These are phyloP conservation scores for Aureobasidium sp. DNA, from an alignment of 2,329 filamentous ascomycete genomes.

Conservation along the genomic window DNA sequence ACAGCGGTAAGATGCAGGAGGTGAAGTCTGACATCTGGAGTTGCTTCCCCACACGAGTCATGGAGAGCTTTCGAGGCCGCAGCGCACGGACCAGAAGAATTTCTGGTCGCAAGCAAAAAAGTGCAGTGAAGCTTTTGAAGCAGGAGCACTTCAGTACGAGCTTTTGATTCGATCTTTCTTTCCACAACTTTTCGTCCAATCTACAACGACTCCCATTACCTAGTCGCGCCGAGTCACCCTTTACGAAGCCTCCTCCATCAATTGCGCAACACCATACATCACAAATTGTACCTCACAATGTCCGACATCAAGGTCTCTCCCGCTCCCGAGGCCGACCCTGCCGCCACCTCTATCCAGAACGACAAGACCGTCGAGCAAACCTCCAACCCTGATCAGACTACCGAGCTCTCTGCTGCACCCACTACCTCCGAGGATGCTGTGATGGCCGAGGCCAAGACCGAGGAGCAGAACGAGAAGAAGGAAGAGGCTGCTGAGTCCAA, in stretches of 20 bases:
- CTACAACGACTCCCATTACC: background rate
- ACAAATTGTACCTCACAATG: slow-evolving; percentile 15
- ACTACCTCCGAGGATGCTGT: slow-evolving; percentile 22
- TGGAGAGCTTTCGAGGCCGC: slow-evolving; percentile 2
- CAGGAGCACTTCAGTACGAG: slow-evolving; percentile 1
- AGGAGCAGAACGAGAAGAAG: slow-evolving; percentile 21
- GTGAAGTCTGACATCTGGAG: slow-evolving; percentile 5
- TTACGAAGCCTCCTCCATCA: background rate
- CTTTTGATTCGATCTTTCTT: slow-evolving; percentile 9
- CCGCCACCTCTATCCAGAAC: slow-evolving; percentile 22
- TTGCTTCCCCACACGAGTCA: slow-evolving; percentile 2
- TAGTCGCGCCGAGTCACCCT: background rate
- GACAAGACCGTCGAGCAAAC: slow-evolving; percentile 22
- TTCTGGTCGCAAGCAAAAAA: slow-evolving; percentile 8
- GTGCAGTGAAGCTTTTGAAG: slow-evolving; percentile 10
- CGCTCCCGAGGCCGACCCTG: slow-evolving; percentile 21
- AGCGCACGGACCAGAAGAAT: background rate
- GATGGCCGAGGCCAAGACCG: slow-evolving; percentile 22
- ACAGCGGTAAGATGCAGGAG: background rate
- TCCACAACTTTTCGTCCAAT: background rate
- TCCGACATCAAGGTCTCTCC: slow-evolving; percentile 19
- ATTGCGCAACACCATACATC: background rate
- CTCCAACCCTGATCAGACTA: slow-evolving; percentile 19
- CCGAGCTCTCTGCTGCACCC: slow-evolving; percentile 21
- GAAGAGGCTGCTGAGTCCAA: background rate